Percentiles rank a stretch among this genome's conserved stretches.
Conservation (phyloP, 2,329 filamentous ascomycete species). For the Diaporthe vaccinii region DNA sequence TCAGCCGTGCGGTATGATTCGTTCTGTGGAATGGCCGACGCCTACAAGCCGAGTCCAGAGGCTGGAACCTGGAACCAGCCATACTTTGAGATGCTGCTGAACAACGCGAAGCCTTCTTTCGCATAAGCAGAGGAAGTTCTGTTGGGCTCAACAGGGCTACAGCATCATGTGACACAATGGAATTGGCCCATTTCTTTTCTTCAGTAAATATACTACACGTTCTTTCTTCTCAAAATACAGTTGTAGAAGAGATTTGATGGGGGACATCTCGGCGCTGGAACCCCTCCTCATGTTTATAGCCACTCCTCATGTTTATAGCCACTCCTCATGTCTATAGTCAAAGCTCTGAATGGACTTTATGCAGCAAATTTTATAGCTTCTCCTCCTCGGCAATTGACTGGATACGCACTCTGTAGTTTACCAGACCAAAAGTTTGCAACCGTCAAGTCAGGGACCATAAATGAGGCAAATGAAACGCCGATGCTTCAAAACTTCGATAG, state of each 20-base stretch:
- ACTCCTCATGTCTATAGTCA: not conserved
- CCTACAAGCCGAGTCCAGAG: conserved; percentile 57
- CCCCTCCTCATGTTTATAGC: not conserved
- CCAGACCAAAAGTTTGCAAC: not conserved
- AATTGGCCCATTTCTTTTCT: conserved; percentile 1
- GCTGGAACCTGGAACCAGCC: conserved; percentile 59
- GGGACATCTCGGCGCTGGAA: not conserved
- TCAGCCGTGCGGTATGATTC: conserved; percentile 53
- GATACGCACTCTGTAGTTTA: not conserved
- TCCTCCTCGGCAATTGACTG: not conserved
- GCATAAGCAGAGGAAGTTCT: conserved; percentile 18
- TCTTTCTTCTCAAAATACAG: not conserved
- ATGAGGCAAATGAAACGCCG: not conserved
- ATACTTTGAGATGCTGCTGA: conserved; percentile 59
- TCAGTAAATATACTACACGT: conserved; percentile 2
- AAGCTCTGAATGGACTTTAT: not conserved
- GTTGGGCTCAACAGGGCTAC: conserved; percentile 17
- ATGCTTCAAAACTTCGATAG: not conserved
- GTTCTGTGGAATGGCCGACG: conserved; percentile 55
- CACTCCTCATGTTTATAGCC: not conserved
- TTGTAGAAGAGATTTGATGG: not conserved
- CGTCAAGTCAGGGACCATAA: not conserved
- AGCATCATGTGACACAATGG: not conserved
- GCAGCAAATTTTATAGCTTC: not conserved
- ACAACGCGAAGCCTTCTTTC: conserved; percentile 56